phyloP scores from a whole-genome alignment of 202 grass and related monocot genomes.

The Hordeum pubiflorum region DNA sequence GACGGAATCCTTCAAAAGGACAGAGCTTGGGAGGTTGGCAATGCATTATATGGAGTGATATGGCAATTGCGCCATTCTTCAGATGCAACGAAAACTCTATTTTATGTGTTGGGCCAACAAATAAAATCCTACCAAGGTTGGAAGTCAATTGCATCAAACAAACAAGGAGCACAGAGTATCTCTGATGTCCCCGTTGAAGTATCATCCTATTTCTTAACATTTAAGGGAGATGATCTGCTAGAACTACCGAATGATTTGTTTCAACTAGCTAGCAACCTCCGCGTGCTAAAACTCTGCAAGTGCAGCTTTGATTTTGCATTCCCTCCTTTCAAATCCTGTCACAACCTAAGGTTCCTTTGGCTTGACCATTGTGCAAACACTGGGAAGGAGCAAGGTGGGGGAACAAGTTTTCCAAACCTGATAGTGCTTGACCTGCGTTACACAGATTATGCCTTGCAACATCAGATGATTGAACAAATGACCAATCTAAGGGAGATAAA shows the following conservation, averaged over 20 bases:
- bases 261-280: neutral
- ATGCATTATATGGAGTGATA: neutral
- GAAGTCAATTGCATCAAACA: neutral
- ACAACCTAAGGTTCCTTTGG: slow-evolving; percentile 1
- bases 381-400: neutral
- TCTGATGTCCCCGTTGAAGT: neutral
- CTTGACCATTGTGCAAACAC: neutral
- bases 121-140: neutral
- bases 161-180: neutral
- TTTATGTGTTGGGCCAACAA: fast-evolving
- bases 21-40: neutral
- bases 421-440: neutral
- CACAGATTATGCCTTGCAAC: neutral
- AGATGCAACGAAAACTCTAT: fast-evolving
- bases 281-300: neutral
- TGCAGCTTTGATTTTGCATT: slow-evolving; percentile 9
- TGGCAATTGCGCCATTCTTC: neutral
- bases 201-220: slow-evolving; percentile 2
- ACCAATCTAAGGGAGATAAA: neutral
- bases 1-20: neutral
- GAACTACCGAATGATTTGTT: neutral
- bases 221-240: neutral
- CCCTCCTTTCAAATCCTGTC: neutral
- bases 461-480: neutral
- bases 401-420: neutral